Conservation (phyloP, 2,329 filamentous ascomycete genomes). For the Epicoccum nigrum region DNA sequence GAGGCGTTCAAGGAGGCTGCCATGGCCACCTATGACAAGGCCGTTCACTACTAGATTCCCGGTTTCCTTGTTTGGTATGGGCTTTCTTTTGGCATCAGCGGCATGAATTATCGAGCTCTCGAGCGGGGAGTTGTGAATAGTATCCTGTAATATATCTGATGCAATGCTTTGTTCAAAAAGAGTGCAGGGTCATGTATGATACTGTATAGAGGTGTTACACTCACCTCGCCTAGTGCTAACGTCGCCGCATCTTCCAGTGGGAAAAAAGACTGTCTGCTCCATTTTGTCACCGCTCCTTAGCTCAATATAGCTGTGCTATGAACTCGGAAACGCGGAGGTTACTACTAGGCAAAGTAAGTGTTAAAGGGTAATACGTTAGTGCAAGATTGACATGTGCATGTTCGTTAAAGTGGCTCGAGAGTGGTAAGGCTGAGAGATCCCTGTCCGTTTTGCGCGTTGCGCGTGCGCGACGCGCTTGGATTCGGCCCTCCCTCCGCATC, state of each 20-base stretch:
- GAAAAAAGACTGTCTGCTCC: no score
- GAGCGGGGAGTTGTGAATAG: conserved; percentile 49
- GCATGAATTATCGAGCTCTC: conserved; percentile 42
- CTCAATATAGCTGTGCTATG: no score
- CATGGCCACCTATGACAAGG: conserved; percentile 94
- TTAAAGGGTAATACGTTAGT: no score
- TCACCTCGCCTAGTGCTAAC: no score
- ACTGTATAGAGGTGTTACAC: no score
- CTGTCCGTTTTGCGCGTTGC: conserved; percentile 21
- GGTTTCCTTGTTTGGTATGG: conserved; percentile 29
- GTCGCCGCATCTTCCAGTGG: no score
- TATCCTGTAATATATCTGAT: conserved; percentile 49
- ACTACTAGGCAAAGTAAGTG: no score
- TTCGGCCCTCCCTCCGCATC: conserved; percentile 25
- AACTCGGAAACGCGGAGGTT: no score
- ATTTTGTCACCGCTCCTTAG: no score
- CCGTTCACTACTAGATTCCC: conserved; percentile 80
- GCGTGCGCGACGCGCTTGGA: conserved; percentile 34
- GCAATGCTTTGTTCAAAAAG: conserved; percentile 33
- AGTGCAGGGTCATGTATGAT: conserved; percentile 19
- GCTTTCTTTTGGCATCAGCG: conserved; percentile 44
- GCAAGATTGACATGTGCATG: background rate
- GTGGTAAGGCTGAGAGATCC: conserved; percentile 29
- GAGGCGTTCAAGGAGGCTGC: conserved; percentile 99
- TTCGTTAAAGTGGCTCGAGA: conserved; percentile 1